Evolutionary conservation across 305 asterid genomes (phyloP), one percentile per base, ranked within the genome.

Genomic region (Solanum hybrid): DNA sequence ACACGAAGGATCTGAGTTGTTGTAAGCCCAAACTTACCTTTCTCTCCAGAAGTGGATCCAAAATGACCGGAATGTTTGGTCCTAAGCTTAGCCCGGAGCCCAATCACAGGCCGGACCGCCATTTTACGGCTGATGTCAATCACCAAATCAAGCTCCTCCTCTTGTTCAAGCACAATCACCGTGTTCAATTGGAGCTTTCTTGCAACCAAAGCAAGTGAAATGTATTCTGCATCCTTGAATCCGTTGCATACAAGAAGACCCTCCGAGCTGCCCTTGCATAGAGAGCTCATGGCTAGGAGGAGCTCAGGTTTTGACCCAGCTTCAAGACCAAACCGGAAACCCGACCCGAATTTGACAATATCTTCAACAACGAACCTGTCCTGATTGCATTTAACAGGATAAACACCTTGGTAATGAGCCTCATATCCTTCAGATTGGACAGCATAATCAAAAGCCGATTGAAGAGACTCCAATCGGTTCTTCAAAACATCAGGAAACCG

Each of bases 281-380:
- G 95, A 86, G 95, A 92, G 93, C 95, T 96, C 99, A 97, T 97
- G 7, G 98, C 99, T 4, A 97, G 31, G 13, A 97, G 98, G 73
- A 97, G 99, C 94, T 97, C 99, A 2, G 99, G 99, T 85, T 97
- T 97, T 22, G 99, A 97, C 8, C 99, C 99, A 26, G 99, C 98
- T 79, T 97, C 99, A 31, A 97, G 93, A 75, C 99, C 99, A 90
- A 97, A 97, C 22, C 99, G 92, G 86, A 93, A 96, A 35, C 91
- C 78, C 37, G 98, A 91, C 31, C 99, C 99, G 27, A 96, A 97
- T 88, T 91, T 95, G 27, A 97, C 99, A 13, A 97, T 95, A 85
- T 97, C 99, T 85, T 97, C 98, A 10, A 97, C 98, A 71, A 96
- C 95, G 82, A 92, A 97, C 78, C 94, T 89, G 76, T 96, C 99